Base-by-base conservation (phyloP, 2,329 filamentous ascomycete species). In the Pseudogymnoascus destructans region DNA sequence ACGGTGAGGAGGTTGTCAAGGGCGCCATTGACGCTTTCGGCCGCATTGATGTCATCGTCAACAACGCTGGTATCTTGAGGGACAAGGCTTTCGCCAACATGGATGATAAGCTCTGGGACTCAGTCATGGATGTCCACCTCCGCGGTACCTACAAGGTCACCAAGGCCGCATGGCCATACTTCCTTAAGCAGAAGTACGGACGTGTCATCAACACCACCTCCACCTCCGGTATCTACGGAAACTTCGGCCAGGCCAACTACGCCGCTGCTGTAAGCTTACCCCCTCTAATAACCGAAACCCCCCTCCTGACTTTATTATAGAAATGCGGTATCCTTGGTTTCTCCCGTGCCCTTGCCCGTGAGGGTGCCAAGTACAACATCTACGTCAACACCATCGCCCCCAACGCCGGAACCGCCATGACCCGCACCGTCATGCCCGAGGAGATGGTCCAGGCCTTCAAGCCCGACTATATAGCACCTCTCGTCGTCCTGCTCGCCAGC, bases 391-490 rank as follows among this genome's bases (percentile, higher is more conserved):
- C 91, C 60, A 96, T 98, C 68, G 93, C 93, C 21, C 93, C 93
- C 65, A 98, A 97, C 69, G 93, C 93, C 36, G 93, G 93, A 66
- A 98, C 93, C 46, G 84, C 86, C 70, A 93, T 98, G 88, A 98
- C 93, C 59, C 82, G 85, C 65, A 92, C 88, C 56, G 88, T 98
- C 71, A 81, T 98, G 78, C 93, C 93, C 27, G 90, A 95, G 74
- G 93, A 98, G 77, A 84, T 97, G 76, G 91, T 98, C 15, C 91
- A 97, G 77, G 92, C 93, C 49, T 95, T 98, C 80, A 98, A 97
- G 84, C 93, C 93, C 61, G 92, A 97, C 70, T 97, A 95, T 74
- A 91, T 98, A 72, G 93, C 93, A 57, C 93, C 93, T 61, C 76
- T 97, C 35, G 91, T 98, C 57, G 83, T 92, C 58, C 83, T 91